Base-by-base conservation (phyloP, 2,329 filamentous ascomycete genomes). In the Ophiostoma triangulosporum region DNA sequence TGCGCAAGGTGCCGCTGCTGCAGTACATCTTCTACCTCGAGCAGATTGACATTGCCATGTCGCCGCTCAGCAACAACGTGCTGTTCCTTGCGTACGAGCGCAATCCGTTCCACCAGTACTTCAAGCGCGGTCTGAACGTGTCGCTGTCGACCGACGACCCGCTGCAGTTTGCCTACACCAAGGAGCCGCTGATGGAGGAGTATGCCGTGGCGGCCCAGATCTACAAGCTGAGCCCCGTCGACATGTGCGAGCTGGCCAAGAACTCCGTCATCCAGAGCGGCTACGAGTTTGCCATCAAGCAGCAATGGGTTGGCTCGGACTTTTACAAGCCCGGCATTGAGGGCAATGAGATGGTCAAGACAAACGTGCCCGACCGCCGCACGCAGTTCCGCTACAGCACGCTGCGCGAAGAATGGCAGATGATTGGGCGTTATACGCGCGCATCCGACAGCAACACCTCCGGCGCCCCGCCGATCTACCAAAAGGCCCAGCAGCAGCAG, bases 1-100 rank as follows among this genome's bases (percentile, higher is more conserved):
- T 98, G 36, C 84, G 93, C 58, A 98, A 98, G 66, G 90, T 97
- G 3, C 93, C 93, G 2, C 71, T 98, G 56, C 71, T 98, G 53
- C 93, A 98, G 68, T 98, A 98, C 68, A 81, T 97, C 50, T 98
- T 95, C 71, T 98, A 98, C 63, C 80, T 98, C 20, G 90, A 98
- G 64, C 91, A 97, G 65, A 96, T 98, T 58, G 93, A 93, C 55
- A 93, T 98, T 58, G 93, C 93, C 57, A 98, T 98, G 93, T 97
- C 91, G n/a, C 93, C 93, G 2, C 76, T 98, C 46, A 95, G 89
- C 68, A 98, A 98, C 72, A 98, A 98, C 62, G 93, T 93, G 0
- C 71, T 98, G 31, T 98, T 98, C 70, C 72, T 98, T 51, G 89
- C 91, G 1, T 97, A 98, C 64, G 93, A 98, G 67, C 83, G 94